These are phyloP conservation scores for Avena eriantha DNA, from an alignment of 176 grass and related monocot species.

Conservation along the genomic window DNA sequence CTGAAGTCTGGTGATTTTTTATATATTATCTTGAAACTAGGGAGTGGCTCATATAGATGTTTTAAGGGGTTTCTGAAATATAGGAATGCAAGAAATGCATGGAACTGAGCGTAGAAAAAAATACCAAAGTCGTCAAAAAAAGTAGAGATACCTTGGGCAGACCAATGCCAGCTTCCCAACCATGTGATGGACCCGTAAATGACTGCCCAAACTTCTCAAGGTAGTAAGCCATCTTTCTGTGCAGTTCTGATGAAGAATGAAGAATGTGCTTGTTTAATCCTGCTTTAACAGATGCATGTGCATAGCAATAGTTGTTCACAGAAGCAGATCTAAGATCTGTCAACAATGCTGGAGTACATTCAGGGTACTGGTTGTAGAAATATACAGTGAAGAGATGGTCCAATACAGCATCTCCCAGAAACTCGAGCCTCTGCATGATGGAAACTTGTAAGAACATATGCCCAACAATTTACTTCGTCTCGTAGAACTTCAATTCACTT, in stretches of 20 bases:
- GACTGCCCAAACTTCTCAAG: slow-evolving; percentile 47
- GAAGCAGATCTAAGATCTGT: slow-evolving; percentile 81
- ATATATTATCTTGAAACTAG: neutral
- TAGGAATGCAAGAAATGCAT: neutral
- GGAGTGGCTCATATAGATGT: neutral
- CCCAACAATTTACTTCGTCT: neutral
- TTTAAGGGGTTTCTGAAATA: neutral
- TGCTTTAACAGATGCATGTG: slow-evolving; percentile 72
- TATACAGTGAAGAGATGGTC: slow-evolving; percentile 71
- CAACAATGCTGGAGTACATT: slow-evolving; percentile 67
- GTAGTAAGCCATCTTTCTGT: slow-evolving; percentile 53
- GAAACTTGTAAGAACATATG: slow-evolving; percentile 17
- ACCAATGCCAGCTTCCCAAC: slow-evolving; percentile 71
- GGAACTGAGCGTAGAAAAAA: neutral
- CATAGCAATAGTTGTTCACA: slow-evolving; percentile 80
- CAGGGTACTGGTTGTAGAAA: slow-evolving; percentile 63
- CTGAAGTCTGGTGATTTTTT: neutral
- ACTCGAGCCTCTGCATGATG: slow-evolving; percentile 70
- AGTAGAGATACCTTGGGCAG: slow-evolving; percentile 64
- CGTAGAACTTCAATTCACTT: neutral
- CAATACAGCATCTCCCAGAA: slow-evolving; percentile 76
- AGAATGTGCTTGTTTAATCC: slow-evolving; percentile 74
- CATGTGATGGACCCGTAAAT: slow-evolving; percentile 74
- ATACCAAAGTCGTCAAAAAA: neutral
- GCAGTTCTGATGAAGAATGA: slow-evolving; percentile 69